Evolutionary conservation across 805 yeast species (phyloP).

Genomic region (Ogataea trehaloabstinens): DNA sequence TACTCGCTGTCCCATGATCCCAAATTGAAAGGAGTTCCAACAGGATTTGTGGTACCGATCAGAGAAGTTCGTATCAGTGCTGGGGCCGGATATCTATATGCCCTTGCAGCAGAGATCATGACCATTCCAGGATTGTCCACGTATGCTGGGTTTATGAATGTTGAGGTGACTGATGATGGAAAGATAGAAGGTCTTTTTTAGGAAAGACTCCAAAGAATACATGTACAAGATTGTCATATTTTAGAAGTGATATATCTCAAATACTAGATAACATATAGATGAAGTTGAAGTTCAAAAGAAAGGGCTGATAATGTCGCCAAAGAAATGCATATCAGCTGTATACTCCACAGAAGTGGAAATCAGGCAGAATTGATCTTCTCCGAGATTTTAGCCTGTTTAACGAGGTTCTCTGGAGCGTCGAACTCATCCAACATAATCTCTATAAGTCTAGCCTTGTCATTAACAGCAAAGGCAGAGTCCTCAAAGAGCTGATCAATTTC

Average conservation of each 20-base stretch:
- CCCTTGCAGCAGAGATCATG: constrained; percentile 82
- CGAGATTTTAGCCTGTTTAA: constrained; percentile 61
- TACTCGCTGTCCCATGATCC: constrained; percentile 84
- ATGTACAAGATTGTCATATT: not conserved
- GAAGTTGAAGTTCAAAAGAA: too few species aligned
- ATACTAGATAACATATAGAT: too few species aligned
- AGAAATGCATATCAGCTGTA: too few species aligned
- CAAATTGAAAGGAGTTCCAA: constrained; percentile 77
- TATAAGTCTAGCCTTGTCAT: constrained; percentile 60
- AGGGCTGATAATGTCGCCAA: too few species aligned
- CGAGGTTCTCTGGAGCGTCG: constrained; percentile 69
- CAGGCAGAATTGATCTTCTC: constrained; percentile 31
- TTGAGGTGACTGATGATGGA: constrained; percentile 76
- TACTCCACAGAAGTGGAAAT: too few species aligned
- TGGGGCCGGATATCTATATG: constrained; percentile 85
- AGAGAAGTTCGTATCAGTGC: constrained; percentile 82
- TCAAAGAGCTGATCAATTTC: constrained; percentile 53
- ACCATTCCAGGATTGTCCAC: constrained; percentile 87
- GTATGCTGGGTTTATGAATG: constrained; percentile 83
- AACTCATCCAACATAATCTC: constrained; percentile 67
- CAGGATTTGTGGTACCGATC: constrained; percentile 75
- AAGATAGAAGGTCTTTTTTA: constrained; percentile 79
- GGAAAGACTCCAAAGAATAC: constrained; percentile 18
- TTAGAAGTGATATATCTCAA: too few species aligned
- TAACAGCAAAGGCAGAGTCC: constrained; percentile 47